A percentile compares a stretch with the other conserved stretches of the same genome.
phyloP scores from a whole-genome alignment of 2,329 filamentous ascomycete genomes.

The Botrytis medusae region DNA sequence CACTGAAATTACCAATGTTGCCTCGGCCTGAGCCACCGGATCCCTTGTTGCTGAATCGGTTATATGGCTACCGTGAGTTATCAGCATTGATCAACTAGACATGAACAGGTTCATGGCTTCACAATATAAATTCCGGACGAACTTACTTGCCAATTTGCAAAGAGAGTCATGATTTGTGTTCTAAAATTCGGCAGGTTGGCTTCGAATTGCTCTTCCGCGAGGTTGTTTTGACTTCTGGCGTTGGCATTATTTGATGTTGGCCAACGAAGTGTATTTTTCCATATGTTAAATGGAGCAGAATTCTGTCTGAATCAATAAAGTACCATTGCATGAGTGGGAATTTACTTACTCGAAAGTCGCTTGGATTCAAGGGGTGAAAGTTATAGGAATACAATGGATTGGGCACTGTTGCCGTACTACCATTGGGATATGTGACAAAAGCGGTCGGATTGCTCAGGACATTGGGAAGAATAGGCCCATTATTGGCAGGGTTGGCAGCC shows the following conservation, averaged over 20 bases:
- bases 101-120: background rate
- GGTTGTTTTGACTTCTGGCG: conserved; percentile 16
- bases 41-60: conserved; percentile 22
- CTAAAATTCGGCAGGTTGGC: conserved; percentile 20
- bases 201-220: conserved; percentile 12
- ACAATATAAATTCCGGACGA: background rate
- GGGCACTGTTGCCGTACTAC: conserved; percentile 58
- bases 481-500: conserved; percentile 47
- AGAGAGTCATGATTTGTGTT: conserved; percentile 22
- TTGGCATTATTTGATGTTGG: conserved; percentile 1
- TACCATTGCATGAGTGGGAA: background rate
- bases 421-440: conserved; percentile 35
- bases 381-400: conserved; percentile 62
- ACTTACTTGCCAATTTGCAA: conserved; percentile 22
- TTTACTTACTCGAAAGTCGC: conserved; percentile 12
- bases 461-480: conserved; percentile 43
- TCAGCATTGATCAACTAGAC: background rate
- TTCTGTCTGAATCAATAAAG: conserved; percentile 11
- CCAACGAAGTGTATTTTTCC: conserved; percentile 14
- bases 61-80: conserved; percentile 1
- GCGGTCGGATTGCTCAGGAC: conserved; percentile 18
- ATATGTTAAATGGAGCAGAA: background rate
- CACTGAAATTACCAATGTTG: conserved; percentile 8
- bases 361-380: conserved; percentile 50
- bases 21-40: conserved; percentile 9